These are phyloP conservation scores for Wickerhamiella bombiphila DNA, from an alignment of 805 yeast species.

Conservation along the genomic window DNA sequence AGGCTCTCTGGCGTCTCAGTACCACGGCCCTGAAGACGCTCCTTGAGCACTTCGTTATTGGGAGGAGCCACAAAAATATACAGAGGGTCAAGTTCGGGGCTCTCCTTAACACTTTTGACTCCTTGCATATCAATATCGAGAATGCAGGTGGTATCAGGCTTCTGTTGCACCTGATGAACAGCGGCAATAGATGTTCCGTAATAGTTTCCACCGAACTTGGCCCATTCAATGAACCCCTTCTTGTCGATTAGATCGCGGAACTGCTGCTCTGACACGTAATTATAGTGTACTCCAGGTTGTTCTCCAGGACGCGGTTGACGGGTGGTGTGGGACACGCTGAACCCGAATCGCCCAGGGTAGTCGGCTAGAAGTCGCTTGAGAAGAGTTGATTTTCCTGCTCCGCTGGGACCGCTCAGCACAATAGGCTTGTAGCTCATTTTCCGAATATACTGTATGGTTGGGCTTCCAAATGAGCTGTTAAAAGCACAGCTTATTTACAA, in stretches of 20 bases:
- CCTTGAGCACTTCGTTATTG: constrained; percentile 58
- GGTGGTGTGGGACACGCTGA: constrained; percentile 88
- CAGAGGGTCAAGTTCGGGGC: constrained; percentile 72
- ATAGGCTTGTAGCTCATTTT: too few relatives aligned
- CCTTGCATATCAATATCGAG: constrained; percentile 99
- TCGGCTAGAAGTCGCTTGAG: constrained; percentile 81
- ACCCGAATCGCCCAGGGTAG: constrained; percentile 80
- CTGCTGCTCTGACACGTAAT: constrained; percentile 65
- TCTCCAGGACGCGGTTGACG: constrained; percentile 88
- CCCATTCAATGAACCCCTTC: constrained; percentile 86
- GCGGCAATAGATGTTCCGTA: constrained; percentile 88
- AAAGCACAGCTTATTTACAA: too few relatives aligned
- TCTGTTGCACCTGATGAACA: constrained; percentile 51
- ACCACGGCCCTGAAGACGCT: constrained; percentile 76
- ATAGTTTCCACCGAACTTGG: constrained; percentile 93
- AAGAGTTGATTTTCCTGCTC: constrained; percentile 89
- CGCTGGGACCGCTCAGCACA: constrained; percentile 91
- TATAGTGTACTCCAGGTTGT: constrained; percentile 74
- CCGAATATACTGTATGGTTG: too few relatives aligned
- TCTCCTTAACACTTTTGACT: constrained; percentile 75
- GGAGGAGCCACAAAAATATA: constrained; percentile 88
- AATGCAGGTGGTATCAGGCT: constrained; percentile 58
- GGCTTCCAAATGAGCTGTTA: too few relatives aligned
- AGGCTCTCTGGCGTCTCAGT: constrained; percentile 84
- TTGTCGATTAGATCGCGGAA: constrained; percentile 65